These are phyloP conservation scores for Pseudogymnoascus verrucosus DNA, from an alignment of 2,329 filamentous ascomycete genomes.

Conservation along the genomic window DNA sequence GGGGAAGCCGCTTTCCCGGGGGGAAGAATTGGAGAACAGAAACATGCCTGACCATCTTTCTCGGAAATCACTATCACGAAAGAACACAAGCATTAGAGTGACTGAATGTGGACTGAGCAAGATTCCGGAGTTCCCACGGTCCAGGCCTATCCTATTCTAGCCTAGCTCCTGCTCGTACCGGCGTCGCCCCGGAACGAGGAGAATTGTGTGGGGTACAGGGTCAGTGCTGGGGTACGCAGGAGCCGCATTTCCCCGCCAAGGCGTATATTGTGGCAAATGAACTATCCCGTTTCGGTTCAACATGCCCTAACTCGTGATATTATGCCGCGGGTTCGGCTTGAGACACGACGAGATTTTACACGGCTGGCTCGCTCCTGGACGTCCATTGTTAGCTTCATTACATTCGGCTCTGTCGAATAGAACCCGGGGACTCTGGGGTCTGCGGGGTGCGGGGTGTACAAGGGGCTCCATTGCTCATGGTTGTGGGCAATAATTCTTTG, in stretches of 20 bases:
- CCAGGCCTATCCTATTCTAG: not conserved
- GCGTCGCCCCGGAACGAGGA: not conserved
- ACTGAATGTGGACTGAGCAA: not conserved
- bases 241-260: not conserved
- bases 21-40: not conserved
- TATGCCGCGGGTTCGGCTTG: not conserved
- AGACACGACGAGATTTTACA: not conserved
- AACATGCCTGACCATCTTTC: not conserved
- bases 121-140: not conserved
- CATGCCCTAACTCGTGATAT: not conserved
- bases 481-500: not conserved
- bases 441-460: not conserved
- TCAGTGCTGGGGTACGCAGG: not conserved
- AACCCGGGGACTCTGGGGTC: not conserved
- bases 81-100: not conserved
- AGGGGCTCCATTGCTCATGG: not conserved
- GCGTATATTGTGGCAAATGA: not conserved
- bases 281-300: not conserved
- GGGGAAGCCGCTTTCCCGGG: not conserved
- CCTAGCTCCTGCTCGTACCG: not conserved
- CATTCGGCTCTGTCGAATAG: not conserved
- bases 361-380: not conserved
- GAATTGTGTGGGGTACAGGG: not conserved
- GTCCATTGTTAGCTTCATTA: not conserved
- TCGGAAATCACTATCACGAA: not conserved